phyloP scores from a whole-genome alignment of 2,329 filamentous ascomycete species.

The Fusarium robinianum region DNA sequence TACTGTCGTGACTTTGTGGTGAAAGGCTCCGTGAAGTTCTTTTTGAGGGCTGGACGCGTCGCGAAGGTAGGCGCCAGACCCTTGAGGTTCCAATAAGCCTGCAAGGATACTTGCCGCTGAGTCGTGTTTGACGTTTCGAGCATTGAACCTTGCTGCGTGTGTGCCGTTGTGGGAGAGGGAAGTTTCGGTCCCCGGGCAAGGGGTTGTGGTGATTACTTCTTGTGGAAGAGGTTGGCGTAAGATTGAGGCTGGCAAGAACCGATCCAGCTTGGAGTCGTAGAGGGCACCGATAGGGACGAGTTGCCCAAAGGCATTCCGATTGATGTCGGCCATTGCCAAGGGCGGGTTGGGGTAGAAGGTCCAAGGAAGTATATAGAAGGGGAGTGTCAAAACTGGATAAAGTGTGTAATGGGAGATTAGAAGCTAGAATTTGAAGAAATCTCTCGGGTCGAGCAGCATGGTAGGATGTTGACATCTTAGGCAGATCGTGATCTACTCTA shows the following conservation, averaged over 20 bases:
- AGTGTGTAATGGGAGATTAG: too few species aligned
- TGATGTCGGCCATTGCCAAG: constrained; percentile 4
- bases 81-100: background rate
- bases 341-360: too few species aligned
- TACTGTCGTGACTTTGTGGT: constrained; percentile 3
- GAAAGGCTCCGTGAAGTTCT: background rate
- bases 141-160: background rate
- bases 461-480: too few species aligned
- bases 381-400: background rate
- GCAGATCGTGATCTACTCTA: too few species aligned
- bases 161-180: background rate
- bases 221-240: background rate
- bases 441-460: too few species aligned
- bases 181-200: background rate
- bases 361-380: too few species aligned
- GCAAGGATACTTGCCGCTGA: constrained; percentile 20
- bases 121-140: constrained; percentile 5
- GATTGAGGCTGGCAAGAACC: constrained; percentile 13
- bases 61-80: constrained; percentile 13
- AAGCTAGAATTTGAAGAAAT: too few species aligned
- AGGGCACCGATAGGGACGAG: constrained; percentile 16
- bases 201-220: background rate
- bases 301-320: constrained; percentile 9
- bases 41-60: background rate
- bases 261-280: constrained; percentile 20